phyloP scores from a whole-genome alignment of 108 stramenopile species.

The Pseudonitzschia pungens region DNA sequence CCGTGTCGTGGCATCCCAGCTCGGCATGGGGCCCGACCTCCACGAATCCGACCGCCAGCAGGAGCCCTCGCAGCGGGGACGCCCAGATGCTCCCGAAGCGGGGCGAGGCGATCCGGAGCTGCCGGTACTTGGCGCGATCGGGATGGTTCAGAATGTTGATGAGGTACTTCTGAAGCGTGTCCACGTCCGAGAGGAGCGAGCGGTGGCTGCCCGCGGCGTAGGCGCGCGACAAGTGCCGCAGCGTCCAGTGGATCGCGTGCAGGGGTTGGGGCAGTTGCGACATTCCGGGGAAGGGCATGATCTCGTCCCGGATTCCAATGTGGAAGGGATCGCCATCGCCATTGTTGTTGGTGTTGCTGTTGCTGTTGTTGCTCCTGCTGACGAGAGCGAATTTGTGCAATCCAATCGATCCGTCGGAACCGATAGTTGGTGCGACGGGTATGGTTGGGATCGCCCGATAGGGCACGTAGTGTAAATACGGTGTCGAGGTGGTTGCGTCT shows the following conservation, averaged over 20 bases:
- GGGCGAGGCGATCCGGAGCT: conserved; percentile 46
- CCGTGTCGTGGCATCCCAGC: conserved; percentile 33
- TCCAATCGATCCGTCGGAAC: conserved; percentile 26
- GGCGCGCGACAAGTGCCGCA: conserved; percentile 50
- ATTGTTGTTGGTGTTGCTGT: not conserved
- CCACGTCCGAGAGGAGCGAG: conserved; percentile 24
- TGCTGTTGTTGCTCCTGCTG: conserved; percentile 7
- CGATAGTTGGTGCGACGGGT: conserved; percentile 36
- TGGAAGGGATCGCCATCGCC: conserved; percentile 9
- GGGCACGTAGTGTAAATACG: conserved; percentile 66
- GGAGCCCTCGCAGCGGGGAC: conserved; percentile 57
- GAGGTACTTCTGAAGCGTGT: conserved; percentile 53
- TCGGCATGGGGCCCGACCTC: conserved; percentile 54
- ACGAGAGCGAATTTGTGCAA: conserved; percentile 47
- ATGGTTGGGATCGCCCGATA: conserved; percentile 63
- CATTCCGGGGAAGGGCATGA: conserved; percentile 42
- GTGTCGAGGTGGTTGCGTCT: conserved; percentile 27
- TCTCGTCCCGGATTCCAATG: conserved; percentile 33
- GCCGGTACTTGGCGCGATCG: conserved; percentile 55
- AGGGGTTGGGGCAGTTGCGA: conserved; percentile 22
- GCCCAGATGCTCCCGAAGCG: conserved; percentile 56
- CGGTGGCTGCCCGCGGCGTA: not conserved
- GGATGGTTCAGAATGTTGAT: conserved; percentile 58
- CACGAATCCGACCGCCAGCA: conserved; percentile 68
- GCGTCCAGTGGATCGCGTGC: conserved; percentile 53